Evolutionary conservation across 257 asterid species (phyloP), one percentile per base, ranked within the genome.

Genomic region (Solanum chmielewskii): DNA sequence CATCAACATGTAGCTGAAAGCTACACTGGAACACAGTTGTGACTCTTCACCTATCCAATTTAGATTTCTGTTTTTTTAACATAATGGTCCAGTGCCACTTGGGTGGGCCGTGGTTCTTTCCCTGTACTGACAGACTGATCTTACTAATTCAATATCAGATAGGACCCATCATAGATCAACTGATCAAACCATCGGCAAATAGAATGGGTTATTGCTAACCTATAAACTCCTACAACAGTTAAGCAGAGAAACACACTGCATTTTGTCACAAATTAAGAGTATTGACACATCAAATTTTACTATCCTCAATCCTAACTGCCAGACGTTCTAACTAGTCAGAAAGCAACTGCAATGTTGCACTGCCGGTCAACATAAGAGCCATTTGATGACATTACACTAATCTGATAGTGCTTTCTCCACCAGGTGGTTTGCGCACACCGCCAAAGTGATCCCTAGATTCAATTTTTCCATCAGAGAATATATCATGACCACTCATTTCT

Each of bases 391-490:
- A 42, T 88, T 91, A 96, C 89, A 95, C 93, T 92, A 96, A 91
- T 66, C 98, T 83, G 44, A 96, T 95, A 93, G 94, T 95, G 91
- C 99, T 96, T 90, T 93, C 96, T 7, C 98, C 98, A 60, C 98
- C 98, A 11, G 98, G 98, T 10, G 98, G 98, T 87, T 96, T 87
- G 77, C 97, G 96, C 84, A 95, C 98, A 29, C 98, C 98, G 37
- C 98, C 98, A 87, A 94, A 91, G 92, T 92, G 91, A 68, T 94
- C 99, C 86, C 98, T 90, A n/a, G 96, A 92, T 88, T 94, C 91
- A 66, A 91, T 92, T 89, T 94, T 93, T 29, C 95, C 99, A 35
- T 96, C 98, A 2, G 98, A 91, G 87, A 96, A 96, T 81, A 95
- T 96, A 71, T 95, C 90, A 59, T 80, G 94, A 81, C 99, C 99